These are phyloP conservation scores for Craterostigma plantagineum DNA, from an alignment of 257 asterid species.

Conservation along the genomic window DNA sequence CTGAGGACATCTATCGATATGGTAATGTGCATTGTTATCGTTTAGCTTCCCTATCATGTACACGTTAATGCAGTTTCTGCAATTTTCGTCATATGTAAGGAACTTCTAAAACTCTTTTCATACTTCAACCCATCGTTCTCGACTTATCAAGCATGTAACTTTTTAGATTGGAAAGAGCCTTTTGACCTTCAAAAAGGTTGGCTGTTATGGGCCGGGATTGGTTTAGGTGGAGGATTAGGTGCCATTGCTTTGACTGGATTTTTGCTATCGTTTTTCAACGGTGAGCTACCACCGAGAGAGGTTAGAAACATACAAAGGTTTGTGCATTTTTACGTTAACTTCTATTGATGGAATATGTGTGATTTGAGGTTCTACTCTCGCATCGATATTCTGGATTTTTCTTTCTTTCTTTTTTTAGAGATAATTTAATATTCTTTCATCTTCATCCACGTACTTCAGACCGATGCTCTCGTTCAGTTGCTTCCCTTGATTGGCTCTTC, in stretches of 20 bases:
- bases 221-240: constrained; percentile 71
- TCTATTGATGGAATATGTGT: background rate
- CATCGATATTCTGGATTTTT: background rate
- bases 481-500: constrained; percentile 95
- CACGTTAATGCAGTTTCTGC: too few species aligned
- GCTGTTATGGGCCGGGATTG: constrained; percentile 88
- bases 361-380: too few species aligned
- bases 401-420: background rate
- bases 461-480: constrained; percentile 84
- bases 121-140: too few species aligned
- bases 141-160: background rate
- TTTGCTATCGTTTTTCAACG: constrained; percentile 45
- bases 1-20: constrained; percentile 73
- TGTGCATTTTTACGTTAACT: too few species aligned
- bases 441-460: constrained; percentile 25
- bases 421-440: constrained; percentile 2
- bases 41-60: too few species aligned
- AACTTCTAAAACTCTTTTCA: too few species aligned
- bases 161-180: constrained; percentile 66
- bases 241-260: constrained; percentile 70
- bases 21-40: constrained; percentile 45
- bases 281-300: constrained; percentile 80
- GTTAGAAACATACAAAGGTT: too few species aligned
- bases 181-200: constrained; percentile 78
- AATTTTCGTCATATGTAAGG: too few species aligned